A percentile compares a stretch with the other conserved stretches of the same genome.
phyloP scores from a whole-genome alignment of 2,329 filamentous ascomycete genomes.

The Fusarium piperis region DNA sequence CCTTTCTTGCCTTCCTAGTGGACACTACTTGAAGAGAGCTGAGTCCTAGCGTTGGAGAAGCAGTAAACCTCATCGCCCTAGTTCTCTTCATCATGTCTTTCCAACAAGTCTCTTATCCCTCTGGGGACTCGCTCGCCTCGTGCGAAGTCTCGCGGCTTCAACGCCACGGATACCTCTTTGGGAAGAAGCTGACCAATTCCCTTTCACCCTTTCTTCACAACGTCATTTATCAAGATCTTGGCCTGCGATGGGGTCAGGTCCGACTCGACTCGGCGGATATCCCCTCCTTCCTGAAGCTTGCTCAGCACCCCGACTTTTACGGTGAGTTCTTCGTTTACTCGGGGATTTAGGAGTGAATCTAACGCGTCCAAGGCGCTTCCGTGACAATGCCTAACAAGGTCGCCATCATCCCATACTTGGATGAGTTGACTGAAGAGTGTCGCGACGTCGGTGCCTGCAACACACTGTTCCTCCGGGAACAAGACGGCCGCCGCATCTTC shows the following conservation, averaged over 20 bases:
- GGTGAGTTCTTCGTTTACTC: conserved; percentile 53
- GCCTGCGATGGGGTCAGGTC: conserved; percentile 61
- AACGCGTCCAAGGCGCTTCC: conserved; percentile 62
- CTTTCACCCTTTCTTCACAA: conserved; percentile 65
- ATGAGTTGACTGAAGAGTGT: conserved; percentile 78
- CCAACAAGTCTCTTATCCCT: conserved; percentile 21
- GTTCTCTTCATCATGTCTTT: conserved; percentile 29
- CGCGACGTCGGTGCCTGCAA: conserved; percentile 81
- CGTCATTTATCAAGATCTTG: conserved; percentile 62
- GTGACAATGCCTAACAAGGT: conserved; percentile 90
- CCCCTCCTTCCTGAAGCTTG: conserved; percentile 59
- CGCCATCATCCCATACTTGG: conserved; percentile 76
- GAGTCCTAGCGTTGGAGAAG: not conserved
- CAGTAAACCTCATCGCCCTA: not conserved
- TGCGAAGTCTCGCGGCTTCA: conserved; percentile 46
- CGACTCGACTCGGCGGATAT: conserved; percentile 64
- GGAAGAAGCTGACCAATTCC: conserved; percentile 64
- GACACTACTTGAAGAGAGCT: conserved; percentile 27
- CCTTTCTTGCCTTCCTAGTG: conserved; percentile 12
- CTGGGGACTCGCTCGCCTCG: conserved; percentile 38
- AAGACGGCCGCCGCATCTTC: conserved; percentile 60
- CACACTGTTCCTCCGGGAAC: conserved; percentile 74
- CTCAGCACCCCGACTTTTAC: conserved; percentile 68
- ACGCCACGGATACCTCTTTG: conserved; percentile 65
- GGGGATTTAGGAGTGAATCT: not conserved